Base-by-base conservation (phyloP, 1,284 basidiomycete genomes). In the Lentinus polychrous region DNA sequence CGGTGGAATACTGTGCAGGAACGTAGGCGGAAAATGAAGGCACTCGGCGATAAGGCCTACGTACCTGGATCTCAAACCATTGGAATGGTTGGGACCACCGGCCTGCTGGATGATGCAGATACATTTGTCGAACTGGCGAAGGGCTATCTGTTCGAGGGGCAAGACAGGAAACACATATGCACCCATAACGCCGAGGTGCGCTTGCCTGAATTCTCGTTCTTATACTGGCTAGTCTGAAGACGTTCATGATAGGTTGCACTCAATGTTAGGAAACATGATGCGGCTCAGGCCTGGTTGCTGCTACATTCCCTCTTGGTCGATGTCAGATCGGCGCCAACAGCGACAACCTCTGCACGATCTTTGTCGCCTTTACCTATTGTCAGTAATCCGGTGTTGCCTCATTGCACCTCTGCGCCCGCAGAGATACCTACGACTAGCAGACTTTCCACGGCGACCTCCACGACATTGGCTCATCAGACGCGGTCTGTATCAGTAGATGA, bases 241-340 rank as follows among this genome's bases (percentile, higher is more conserved):
- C 10, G 20, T 27, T 4, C 22, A 14, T 33, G 17, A 17, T 50
- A 87, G 84, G 68, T 79, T 33, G 86, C 89, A 6, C 64, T 79
- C 22, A 66, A 78, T 43, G 82, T 73, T 18, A 81, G 79, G 17
- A 74, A 80, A 55, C 60, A 72, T n/a, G 72, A 79, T 14, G 78
- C 79, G 3, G 82, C 82, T 0, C 79, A 88, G 56, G 71, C 76
- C 1, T 92, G 90, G 90, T 57, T 79, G 12, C 67, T 90, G 6
- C 63, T 92, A 11, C 72, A 71, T 12, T 76, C 77, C 5, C 69
- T 85, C 1, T 66, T 91, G 17, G 71, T 66, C 0, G 71, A 82
- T 42, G 55, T 78, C 33, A 54, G 74, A 7, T 73, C 74, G 7
- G 56, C 60, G 17, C 41, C 47, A n/a, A 58, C 62, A 35, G 61